Conservation (phyloP, 768 basidiomycete species). For the Kwoniella dendrophila region DNA sequence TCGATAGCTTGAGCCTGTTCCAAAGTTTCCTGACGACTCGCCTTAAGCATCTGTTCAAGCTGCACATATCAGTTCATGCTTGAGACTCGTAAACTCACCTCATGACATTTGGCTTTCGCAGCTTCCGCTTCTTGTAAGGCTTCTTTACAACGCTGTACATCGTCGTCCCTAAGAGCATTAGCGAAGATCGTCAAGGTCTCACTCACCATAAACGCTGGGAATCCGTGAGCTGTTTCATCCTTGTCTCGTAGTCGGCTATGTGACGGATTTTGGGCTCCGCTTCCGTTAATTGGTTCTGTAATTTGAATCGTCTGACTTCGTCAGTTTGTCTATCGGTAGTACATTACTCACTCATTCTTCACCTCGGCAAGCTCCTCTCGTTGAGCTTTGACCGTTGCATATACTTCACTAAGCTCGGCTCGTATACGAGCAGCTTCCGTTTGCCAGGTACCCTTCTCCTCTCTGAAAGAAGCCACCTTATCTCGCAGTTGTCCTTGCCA, state of each 20-base stretch:
- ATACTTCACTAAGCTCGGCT: slow-evolving; percentile 64
- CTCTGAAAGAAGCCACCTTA: slow-evolving; percentile 71
- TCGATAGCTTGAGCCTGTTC: slow-evolving; percentile 7
- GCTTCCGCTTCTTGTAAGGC: slow-evolving; percentile 32
- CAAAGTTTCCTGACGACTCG: slow-evolving; percentile 20
- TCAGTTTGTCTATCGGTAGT: slow-evolving; percentile 3
- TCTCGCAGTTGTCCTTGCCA: slow-evolving; percentile 82
- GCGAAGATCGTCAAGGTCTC: neutral
- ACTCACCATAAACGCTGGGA: slow-evolving; percentile 77
- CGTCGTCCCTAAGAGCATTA: slow-evolving; percentile 35
- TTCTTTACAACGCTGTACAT: slow-evolving; percentile 28
- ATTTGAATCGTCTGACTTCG: slow-evolving; percentile 63
- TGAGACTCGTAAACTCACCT: slow-evolving; percentile 16
- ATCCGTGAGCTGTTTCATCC: slow-evolving; percentile 77
- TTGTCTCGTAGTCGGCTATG: slow-evolving; percentile 79
- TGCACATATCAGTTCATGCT: neutral
- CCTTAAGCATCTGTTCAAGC: slow-evolving; percentile 30
- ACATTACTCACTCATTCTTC: slow-evolving; percentile 51
- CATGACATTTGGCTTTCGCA: slow-evolving; percentile 24
- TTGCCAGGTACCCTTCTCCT: slow-evolving; percentile 78
- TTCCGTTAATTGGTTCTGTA: slow-evolving; percentile 76
- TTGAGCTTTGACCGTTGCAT: slow-evolving; percentile 43
- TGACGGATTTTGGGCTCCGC: slow-evolving; percentile 78
- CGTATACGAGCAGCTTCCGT: slow-evolving; percentile 70
- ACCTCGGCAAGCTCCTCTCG: slow-evolving; percentile 51